Percentiles rank a stretch among this genome's conserved stretches.
Conservation (phyloP, 306 rosid species). For the Quercus bicolor region DNA sequence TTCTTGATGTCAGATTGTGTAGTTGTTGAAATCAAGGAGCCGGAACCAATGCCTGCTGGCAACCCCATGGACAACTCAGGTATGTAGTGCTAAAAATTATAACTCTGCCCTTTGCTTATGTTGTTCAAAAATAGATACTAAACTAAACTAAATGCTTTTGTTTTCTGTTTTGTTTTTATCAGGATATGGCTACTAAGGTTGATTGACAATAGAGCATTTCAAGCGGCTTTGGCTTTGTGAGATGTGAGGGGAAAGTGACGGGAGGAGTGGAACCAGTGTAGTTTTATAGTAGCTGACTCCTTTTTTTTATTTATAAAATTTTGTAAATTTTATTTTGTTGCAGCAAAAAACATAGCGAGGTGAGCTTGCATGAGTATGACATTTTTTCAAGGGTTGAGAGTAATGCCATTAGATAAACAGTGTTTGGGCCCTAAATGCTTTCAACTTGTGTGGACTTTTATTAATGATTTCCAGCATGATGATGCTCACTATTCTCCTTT, state of each 20-base stretch:
- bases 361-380: neutral
- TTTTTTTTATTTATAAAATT: constrained; percentile 7
- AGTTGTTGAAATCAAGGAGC: constrained; percentile 98
- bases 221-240: neutral
- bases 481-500: neutral
- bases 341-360: constrained; percentile 6
- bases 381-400: neutral
- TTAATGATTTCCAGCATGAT: neutral
- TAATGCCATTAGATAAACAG: neutral
- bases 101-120: no score
- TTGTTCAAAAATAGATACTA: neutral
- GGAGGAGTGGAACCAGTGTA: neutral
- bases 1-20: constrained; percentile 98
- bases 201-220: neutral
- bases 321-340: neutral
- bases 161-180: neutral
- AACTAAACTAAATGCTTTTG: neutral
- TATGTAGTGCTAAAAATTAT: constrained; percentile 8
- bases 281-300: neutral
- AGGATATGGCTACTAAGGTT: constrained; percentile 61
- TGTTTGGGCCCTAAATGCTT: neutral
- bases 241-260: neutral
- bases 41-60: constrained; percentile 65
- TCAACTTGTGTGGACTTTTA: neutral
- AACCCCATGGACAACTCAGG: constrained; percentile 98